phyloP scores from a whole-genome alignment of 139 green algal species.

The Tetraselmis chui region DNA sequence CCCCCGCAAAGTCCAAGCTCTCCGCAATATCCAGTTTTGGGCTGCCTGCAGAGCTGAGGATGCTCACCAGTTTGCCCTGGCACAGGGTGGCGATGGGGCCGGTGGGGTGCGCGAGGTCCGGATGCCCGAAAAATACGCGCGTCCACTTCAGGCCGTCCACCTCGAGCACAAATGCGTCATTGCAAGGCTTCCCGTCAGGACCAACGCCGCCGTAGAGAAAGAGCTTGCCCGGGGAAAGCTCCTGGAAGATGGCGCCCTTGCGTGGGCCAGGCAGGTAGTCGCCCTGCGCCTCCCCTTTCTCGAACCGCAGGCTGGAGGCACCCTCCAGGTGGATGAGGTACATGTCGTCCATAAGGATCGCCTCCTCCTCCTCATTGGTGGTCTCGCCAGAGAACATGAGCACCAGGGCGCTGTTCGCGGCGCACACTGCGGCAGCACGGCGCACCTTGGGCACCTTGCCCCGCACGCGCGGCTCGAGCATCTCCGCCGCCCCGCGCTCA shows the following conservation, averaged over 20 bases:
- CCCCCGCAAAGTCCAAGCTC: constrained; percentile 50
- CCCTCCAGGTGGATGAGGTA: constrained; percentile 51
- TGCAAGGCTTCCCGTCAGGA: constrained; percentile 42
- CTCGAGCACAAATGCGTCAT: constrained; percentile 69
- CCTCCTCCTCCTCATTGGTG: constrained; percentile 35
- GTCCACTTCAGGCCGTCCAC: constrained; percentile 40
- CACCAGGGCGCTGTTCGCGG: constrained; percentile 30
- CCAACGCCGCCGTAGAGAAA: constrained; percentile 68
- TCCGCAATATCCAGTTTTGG: constrained; percentile 54
- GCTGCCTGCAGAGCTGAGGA: constrained; percentile 46
- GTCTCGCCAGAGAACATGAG: constrained; percentile 54
- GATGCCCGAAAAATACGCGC: constrained; percentile 45
- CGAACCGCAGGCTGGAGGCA: constrained; percentile 25
- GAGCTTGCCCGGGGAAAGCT: constrained; percentile 39
- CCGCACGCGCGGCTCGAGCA: constrained; percentile 39
- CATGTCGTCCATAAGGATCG: constrained; percentile 34
- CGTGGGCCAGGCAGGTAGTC: constrained; percentile 5
- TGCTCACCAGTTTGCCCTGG: constrained; percentile 29
- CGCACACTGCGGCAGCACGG: constrained; percentile 35
- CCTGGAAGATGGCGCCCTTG: constrained; percentile 21
- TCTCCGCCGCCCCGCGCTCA: constrained; percentile 18
- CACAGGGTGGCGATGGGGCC: constrained; percentile 28
- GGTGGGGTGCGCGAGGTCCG: constrained; percentile 32
- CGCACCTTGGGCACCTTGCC: constrained; percentile 44
- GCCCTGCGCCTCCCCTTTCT: neutral